A percentile compares a stretch with the other conserved stretches of the same genome.
Evolutionary conservation across 2,329 filamentous ascomycete genomes (phyloP).

Genomic region (Lasiodiplodia gonubiensis): DNA sequence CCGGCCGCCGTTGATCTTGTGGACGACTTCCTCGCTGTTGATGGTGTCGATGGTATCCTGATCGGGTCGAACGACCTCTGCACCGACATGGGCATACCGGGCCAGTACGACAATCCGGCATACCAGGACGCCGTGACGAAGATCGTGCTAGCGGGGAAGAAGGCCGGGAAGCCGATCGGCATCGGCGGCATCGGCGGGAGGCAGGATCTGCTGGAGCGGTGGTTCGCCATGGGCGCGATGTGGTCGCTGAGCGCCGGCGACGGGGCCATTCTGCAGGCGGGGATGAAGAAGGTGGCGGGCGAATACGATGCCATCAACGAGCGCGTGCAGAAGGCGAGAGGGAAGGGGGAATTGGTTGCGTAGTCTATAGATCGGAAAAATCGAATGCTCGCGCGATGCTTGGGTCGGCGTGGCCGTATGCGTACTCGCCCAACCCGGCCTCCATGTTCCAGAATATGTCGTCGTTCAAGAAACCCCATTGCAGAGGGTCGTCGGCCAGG

Average conservation of each 20-base stretch:
- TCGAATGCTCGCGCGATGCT: neutral
- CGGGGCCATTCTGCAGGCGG: conserved; percentile 45
- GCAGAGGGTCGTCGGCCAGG: neutral
- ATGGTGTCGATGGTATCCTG: conserved; percentile 52
- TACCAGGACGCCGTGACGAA: conserved; percentile 37
- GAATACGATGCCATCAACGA: conserved; percentile 27
- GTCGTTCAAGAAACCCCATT: conserved; percentile 31
- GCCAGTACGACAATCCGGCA: conserved; percentile 46
- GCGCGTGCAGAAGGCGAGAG: neutral
- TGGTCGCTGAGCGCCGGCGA: conserved; percentile 49
- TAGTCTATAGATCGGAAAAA: neutral
- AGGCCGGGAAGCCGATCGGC: conserved; percentile 49
- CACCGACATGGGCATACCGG: conserved; percentile 52
- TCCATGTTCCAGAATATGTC: conserved; percentile 37
- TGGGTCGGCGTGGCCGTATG: conserved; percentile 33
- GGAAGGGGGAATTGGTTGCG: neutral
- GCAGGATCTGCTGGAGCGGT: conserved; percentile 51
- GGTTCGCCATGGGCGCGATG: conserved; percentile 46
- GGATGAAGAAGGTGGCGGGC: conserved; percentile 44
- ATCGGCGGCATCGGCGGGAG: conserved; percentile 50
- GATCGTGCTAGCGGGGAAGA: conserved; percentile 47
- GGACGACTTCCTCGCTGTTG: conserved; percentile 49
- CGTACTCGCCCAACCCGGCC: conserved; percentile 42
- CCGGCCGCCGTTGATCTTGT: conserved; percentile 46
- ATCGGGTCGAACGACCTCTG: conserved; percentile 54